Percentiles rank a stretch among this genome's conserved stretches.
Conservation (phyloP, 2,329 filamentous ascomycete species). For the Neocucurbitaria cava region DNA sequence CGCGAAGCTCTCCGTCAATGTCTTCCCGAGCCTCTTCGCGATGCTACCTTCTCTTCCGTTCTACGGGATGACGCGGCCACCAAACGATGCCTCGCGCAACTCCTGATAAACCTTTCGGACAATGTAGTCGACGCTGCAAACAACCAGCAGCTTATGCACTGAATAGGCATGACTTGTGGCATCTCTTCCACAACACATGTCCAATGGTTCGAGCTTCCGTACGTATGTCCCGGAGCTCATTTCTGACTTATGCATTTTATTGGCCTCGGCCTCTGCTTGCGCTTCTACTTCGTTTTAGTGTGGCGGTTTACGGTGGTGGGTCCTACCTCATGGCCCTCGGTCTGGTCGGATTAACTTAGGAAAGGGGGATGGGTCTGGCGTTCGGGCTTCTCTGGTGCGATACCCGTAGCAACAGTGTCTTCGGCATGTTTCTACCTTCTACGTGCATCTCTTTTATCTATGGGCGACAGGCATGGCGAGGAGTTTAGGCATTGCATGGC, state of each 20-base stretch:
- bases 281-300: slow-evolving; percentile 30
- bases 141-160: slow-evolving; percentile 48
- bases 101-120: slow-evolving; percentile 95
- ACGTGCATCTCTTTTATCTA: slow-evolving; percentile 31
- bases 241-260: slow-evolving; percentile 29
- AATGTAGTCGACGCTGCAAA: slow-evolving; percentile 68
- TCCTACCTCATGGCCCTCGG: slow-evolving; percentile 25
- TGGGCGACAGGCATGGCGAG: slow-evolving; percentile 31
- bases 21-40: slow-evolving; percentile 95
- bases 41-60: slow-evolving; percentile 96
- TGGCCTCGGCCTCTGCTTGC: slow-evolving; percentile 29
- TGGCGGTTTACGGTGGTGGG: slow-evolving; percentile 21
- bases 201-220: slow-evolving; percentile 9
- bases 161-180: neutral
- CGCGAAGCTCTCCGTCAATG: slow-evolving; percentile 95
- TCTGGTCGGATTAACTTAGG: slow-evolving; percentile 22
- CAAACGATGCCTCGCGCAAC: slow-evolving; percentile 95
- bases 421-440: slow-evolving; percentile 22
- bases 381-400: slow-evolving; percentile 35
- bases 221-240: slow-evolving; percentile 6
- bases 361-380: slow-evolving; percentile 32
- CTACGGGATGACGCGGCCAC: slow-evolving; percentile 96
- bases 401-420: slow-evolving; percentile 35
- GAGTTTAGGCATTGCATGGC: slow-evolving; percentile 42
- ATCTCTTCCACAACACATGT: slow-evolving; percentile 2